Conservation (phyloP, 176 grass and related monocot species). For the Phragmites australis region DNA sequence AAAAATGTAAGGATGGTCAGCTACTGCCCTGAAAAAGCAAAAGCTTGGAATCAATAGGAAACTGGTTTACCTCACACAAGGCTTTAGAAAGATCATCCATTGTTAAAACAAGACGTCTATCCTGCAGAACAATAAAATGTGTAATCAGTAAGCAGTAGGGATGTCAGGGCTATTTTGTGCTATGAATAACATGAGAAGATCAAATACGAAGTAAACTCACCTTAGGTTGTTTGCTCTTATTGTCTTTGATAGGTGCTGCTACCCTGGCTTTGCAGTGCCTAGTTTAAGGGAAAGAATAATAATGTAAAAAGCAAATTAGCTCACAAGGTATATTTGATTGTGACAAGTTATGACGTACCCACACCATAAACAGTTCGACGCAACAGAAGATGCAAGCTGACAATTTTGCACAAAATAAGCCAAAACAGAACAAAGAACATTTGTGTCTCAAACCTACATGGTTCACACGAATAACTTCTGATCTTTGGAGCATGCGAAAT, state of each 20-base stretch:
- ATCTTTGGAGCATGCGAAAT: not conserved
- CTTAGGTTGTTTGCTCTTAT: slow-evolving; percentile 98
- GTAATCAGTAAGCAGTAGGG: slow-evolving; percentile 18
- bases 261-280: slow-evolving; percentile 94
- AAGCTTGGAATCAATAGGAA: slow-evolving; percentile 4
- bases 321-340: not conserved
- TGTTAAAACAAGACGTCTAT: slow-evolving; percentile 88
- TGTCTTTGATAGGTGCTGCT: slow-evolving; percentile 96
- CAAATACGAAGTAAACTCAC: slow-evolving; percentile 42
- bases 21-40: not conserved
- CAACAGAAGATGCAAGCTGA: not conserved
- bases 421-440: not conserved
- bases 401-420: not conserved
- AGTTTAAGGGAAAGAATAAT: slow-evolving; percentile 30
- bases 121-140: slow-evolving; percentile 52
- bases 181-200: not conserved
- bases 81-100: slow-evolving; percentile 99
- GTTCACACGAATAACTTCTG: not conserved
- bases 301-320: slow-evolving; percentile 29
- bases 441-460: not conserved
- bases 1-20: not conserved
- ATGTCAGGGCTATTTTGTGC: slow-evolving; percentile 2
- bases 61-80: slow-evolving; percentile 65
- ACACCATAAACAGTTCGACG: not conserved
- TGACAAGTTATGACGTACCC: not conserved